Conservation (phyloP, 192 early-diverging fungal species). For the Chytriomyces sp. region DNA sequence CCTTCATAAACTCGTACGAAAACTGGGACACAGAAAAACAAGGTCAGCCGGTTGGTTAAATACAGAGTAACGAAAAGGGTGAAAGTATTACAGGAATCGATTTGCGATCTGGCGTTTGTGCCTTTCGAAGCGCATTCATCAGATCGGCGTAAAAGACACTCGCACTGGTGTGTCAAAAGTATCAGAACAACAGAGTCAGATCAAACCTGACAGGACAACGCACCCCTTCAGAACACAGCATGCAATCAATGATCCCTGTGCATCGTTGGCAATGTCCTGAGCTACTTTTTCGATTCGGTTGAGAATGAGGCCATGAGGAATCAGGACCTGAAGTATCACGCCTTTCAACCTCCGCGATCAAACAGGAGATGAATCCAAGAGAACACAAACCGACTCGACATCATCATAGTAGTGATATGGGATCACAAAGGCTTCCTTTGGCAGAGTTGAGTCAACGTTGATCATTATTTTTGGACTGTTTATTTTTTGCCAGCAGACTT, state of each 20-base stretch:
- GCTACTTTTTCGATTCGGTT: constrained; percentile 83
- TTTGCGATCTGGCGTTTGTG: constrained; percentile 3
- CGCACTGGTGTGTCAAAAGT: constrained; percentile 31
- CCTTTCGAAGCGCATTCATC: constrained; percentile 41
- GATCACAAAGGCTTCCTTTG: constrained; percentile 72
- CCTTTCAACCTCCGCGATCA: constrained; percentile 49
- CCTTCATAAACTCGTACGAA: constrained; percentile 57
- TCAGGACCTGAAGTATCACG: constrained; percentile 59
- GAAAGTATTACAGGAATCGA: background rate
- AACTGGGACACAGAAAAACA: no score
- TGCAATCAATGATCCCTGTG: constrained; percentile 72
- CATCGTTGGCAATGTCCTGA: constrained; percentile 78
- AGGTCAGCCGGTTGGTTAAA: background rate
- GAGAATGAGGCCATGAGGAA: constrained; percentile 87
- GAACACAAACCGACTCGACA: constrained; percentile 37
- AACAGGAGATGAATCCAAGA: background rate
- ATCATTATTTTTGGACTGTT: background rate
- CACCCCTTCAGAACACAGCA: constrained; percentile 93
- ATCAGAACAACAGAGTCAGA: background rate
- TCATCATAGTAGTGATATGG: constrained; percentile 79
- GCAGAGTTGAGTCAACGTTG: constrained; percentile 6
- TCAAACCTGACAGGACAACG: constrained; percentile 35
- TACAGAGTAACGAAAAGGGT: background rate
- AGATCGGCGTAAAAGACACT: constrained; percentile 59
- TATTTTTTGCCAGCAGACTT: background rate